Evolutionary conservation across 148 eudicot genomes (phyloP).

Genomic region (Limonium bicolor): DNA sequence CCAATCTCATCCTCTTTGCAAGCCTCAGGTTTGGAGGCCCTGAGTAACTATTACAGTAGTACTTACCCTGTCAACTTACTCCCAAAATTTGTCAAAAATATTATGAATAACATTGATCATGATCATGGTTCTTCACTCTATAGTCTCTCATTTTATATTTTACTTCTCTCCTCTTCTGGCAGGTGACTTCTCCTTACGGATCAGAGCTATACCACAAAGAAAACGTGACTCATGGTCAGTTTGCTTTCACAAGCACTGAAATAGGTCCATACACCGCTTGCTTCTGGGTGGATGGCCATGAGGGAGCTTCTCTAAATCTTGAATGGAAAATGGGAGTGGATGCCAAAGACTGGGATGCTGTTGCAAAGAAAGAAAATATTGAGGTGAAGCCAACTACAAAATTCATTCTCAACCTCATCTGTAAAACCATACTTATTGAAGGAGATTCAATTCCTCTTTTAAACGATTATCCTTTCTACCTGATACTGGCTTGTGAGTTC

Average conservation of each 20-base stretch:
- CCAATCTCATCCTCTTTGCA: too few relatives aligned
- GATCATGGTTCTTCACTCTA: too few relatives aligned
- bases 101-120: too few relatives aligned
- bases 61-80: too few relatives aligned
- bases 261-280: constrained; percentile 54
- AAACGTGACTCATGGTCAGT: constrained; percentile 53
- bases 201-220: constrained; percentile 39
- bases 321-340: constrained; percentile 69
- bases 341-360: constrained; percentile 74
- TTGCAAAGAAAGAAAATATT: constrained; percentile 64
- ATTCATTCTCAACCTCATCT: background rate
- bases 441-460: background rate
- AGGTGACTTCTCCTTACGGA: constrained; percentile 61
- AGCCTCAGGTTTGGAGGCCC: too few relatives aligned
- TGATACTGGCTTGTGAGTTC: background rate
- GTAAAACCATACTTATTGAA: too few relatives aligned
- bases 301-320: constrained; percentile 31
- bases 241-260: constrained; percentile 57
- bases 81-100: too few relatives aligned
- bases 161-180: background rate
- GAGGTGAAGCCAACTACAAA: constrained; percentile 3
- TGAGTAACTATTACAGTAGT: too few relatives aligned
- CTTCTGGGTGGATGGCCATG: constrained; percentile 40
- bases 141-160: background rate
- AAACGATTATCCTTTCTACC: background rate